phyloP scores from a whole-genome alignment of 23 red algal genomes.

The Chondrus crispus region DNA sequence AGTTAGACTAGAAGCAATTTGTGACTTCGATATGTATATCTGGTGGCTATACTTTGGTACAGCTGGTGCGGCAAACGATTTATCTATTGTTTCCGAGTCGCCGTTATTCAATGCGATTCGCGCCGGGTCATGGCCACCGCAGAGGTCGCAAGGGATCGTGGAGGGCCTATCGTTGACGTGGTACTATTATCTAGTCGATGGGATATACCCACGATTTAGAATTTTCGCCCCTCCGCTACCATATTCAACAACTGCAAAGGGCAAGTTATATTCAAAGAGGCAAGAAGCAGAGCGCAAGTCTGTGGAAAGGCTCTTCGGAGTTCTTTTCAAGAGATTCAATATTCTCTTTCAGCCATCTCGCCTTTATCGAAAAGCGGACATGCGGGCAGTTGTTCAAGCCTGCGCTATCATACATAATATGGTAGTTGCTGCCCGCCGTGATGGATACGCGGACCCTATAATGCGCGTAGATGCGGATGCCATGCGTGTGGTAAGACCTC shows the following conservation, averaged over 20 bases:
- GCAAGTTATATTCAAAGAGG: not conserved
- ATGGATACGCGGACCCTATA: no score
- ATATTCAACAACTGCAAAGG: not conserved
- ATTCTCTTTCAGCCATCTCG: not conserved
- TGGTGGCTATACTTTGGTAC: constrained; percentile 13
- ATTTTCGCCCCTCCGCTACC: not conserved
- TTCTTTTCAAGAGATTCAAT: not conserved
- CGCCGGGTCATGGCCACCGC: not conserved
- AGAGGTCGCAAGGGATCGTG: not conserved
- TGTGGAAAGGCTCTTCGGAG: constrained; percentile 29
- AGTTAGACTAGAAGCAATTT: not conserved
- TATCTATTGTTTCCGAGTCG: not conserved
- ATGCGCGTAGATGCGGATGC: no score
- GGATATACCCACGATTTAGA: constrained; percentile 25
- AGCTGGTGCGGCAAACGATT: not conserved
- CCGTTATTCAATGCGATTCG: not conserved
- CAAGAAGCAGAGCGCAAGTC: not conserved
- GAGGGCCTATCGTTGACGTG: not conserved
- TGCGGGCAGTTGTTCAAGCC: not conserved
- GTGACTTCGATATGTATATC: not conserved
- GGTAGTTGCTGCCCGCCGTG: no score
- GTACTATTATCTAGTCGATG: constrained; percentile 37
- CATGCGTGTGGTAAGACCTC: no score
- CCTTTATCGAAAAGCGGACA: not conserved
- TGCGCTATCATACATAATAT: constrained; percentile 3